Percentiles rank a stretch among this genome's conserved stretches.
Conservation (phyloP, 129 eudicot genomes). For the Apium graveolens region DNA sequence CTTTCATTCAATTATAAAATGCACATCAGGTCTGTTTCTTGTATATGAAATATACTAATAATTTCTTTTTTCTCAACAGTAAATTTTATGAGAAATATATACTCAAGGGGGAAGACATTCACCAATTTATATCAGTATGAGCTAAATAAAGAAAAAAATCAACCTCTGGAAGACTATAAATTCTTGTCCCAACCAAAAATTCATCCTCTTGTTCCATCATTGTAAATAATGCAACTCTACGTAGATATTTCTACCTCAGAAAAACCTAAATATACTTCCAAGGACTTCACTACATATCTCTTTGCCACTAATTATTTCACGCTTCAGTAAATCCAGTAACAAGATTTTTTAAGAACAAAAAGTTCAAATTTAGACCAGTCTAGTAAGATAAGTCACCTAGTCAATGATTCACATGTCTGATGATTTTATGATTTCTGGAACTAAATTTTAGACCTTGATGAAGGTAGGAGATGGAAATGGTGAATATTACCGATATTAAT, state of each 20-base stretch:
- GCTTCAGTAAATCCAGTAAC: not conserved
- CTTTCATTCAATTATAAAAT: too few relatives aligned
- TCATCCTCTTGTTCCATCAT: not conserved
- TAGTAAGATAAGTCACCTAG: not conserved
- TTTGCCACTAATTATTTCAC: not conserved
- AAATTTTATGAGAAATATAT: too few relatives aligned
- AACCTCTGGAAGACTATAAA: too few relatives aligned
- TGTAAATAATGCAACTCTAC: not conserved
- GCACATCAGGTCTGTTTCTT: too few relatives aligned
- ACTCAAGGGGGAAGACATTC: too few relatives aligned
- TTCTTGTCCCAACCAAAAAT: too few relatives aligned
- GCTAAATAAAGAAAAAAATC: too few relatives aligned
- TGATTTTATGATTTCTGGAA: not conserved
- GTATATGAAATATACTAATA: too few relatives aligned
- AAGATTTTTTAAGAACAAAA: not conserved
- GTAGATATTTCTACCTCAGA: not conserved
- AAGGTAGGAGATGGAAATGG: constrained; percentile 6
- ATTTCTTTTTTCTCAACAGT: too few relatives aligned
- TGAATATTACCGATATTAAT: constrained; percentile 67
- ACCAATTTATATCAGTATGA: too few relatives aligned
- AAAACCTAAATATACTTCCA: not conserved
- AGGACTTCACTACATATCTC: not conserved
- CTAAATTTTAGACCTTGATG: not conserved
- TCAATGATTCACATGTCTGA: not conserved
- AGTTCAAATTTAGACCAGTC: not conserved